Percentiles rank a stretch among this genome's conserved stretches.
Conservation (phyloP, 2,329 filamentous ascomycete genomes). For the Thielaviopsis musarum region DNA sequence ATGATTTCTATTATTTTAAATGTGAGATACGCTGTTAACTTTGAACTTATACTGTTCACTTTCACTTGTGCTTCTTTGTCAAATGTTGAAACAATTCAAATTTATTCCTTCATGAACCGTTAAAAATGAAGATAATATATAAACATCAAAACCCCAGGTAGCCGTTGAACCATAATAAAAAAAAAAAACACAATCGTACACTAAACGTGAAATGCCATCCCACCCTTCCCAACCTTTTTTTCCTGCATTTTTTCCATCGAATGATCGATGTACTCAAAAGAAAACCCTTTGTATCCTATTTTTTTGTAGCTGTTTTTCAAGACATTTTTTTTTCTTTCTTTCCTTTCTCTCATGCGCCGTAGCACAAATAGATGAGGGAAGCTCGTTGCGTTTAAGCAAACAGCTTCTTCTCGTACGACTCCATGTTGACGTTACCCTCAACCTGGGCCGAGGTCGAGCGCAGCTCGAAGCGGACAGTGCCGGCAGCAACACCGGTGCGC, state of each 20-base stretch:
- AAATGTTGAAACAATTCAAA: too few relatives aligned
- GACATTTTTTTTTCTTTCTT: neutral
- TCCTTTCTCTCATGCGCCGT: neutral
- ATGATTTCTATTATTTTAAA: neutral
- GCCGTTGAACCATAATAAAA: neutral
- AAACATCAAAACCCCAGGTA: neutral
- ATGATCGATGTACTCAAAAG: neutral
- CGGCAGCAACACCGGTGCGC: conserved; percentile 55
- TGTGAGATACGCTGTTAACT: neutral
- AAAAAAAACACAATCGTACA: neutral
- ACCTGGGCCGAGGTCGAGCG: conserved; percentile 87
- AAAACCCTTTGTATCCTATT: neutral
- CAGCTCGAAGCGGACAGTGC: conserved; percentile 79
- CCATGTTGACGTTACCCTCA: conserved; percentile 95
- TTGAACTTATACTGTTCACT: neutral
- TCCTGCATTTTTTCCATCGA: neutral
- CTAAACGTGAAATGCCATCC: neutral
- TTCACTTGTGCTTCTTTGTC: neutral
- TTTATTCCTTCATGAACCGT: neutral
- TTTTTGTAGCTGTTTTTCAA: neutral
- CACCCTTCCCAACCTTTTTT: neutral
- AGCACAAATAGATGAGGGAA: neutral
- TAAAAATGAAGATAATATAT: neutral
- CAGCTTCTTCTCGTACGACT: conserved; percentile 99
- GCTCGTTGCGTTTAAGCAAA: conserved; percentile 49